Base-by-base conservation (phyloP, 345 rosid species). In the Corchorus olitorius region DNA sequence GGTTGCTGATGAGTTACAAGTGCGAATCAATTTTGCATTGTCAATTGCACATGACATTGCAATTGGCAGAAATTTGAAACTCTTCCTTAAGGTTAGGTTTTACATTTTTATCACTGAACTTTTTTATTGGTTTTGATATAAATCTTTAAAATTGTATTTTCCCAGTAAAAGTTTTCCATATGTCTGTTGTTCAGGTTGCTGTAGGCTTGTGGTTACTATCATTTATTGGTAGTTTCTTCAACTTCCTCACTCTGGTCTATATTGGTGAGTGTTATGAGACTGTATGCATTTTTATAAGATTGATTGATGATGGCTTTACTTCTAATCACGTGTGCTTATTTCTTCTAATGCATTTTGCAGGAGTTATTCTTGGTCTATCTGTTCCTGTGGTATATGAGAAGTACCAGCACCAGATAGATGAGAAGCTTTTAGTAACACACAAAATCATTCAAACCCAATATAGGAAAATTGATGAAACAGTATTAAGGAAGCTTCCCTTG, bases 211-310 rank as follows among this genome's bases (percentile, higher is more conserved):
- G 88, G 89, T 68, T 76, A 11, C 65, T 87, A 69, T 97, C 97
- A 9, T 88, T 16, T 75, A 64, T 94, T 1, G 98, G 99, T 45
- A 80, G 91, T 54, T 80, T 94, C 77, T 84, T 89, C 86, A 91
- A 83, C 77, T 89, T 93, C 54, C 92, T 97, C 73, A 90, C 97
- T 45, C 84, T 94, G 75, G 79, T 84, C 76, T 97, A 94, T 81
- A 50, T 89, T 76, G 99, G 99, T 97, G 84, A 88, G 92, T 78
- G 16, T 15, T 77, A 34, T 75, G 12, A 37, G 16, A 39, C 66
- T 2, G 67, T 77, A 53, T 35, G 53, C 9, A 27, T 45, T 37
- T 6, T 15, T 58, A 10, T 65, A 11, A 15, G 17, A 35, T 27
- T 61, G 27, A 50, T 34, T 61, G 27, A 50, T 34, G 71, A 46